Base-by-base conservation (phyloP, 257 asterid species). In the Schizonepeta tenuifolia region DNA sequence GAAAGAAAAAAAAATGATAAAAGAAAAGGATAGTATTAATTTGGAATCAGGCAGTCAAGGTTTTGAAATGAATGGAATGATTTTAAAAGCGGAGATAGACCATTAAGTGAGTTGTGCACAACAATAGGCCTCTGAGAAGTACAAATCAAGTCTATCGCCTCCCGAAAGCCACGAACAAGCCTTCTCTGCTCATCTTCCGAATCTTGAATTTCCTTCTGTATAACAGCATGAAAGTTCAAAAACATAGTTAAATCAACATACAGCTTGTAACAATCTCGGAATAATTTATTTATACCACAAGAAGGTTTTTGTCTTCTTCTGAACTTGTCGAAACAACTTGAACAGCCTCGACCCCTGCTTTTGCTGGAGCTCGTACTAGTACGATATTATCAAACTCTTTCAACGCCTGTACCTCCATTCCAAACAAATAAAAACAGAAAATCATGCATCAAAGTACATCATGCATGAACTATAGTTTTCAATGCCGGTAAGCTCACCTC, bases 131-230 rank as follows among this genome's bases (percentile, higher is more conserved):
- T 89, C 85, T 80, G 83, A 79, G 97, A 91, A 79, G 82, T 36
- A 31, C 97, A 88, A 78, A 94, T 83, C 86, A 91, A 76, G 80
- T 91, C 96, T 78, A 94, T 84, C 91, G 89, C 96, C 85, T 87
- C 96, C 40, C 96, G 81, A 76, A 91, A 91, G 78, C 98, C 97
- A 76, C 87, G 86, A 40, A 81, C 78, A 60, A 72, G 83, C 75
- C 63, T 79, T 75, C 76, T 82, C 69, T 82, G 83, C 81, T 89
- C 93, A 69, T 81, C 79, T 78, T 86, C 95, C 85, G 65, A 69
- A 44, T 85, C 81, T 53, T 77, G 86, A 71, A 94, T 83, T 80
- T 94, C 92, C 67, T 85, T 88, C 97, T 91, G 83, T 18, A 74
- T 57, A 69, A 33, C 57, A 41, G 78, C 15, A 74, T 68, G 18